Evolutionary conservation across 1,284 basidiomycete species (phyloP), one percentile per base, ranked within the genome.

Genomic region (Rhizoctonia solani): DNA sequence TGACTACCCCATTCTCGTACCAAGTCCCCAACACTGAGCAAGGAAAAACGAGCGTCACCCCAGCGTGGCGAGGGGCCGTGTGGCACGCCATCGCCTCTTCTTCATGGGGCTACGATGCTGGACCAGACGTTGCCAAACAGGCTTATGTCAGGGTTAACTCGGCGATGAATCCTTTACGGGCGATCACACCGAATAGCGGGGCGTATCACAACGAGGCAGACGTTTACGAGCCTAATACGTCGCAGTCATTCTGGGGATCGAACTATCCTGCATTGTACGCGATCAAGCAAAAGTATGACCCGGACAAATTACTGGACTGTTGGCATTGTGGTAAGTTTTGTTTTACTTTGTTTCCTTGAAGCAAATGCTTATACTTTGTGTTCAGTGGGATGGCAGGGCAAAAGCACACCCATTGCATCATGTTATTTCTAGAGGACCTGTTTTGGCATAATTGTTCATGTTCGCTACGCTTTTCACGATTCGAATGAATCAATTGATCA

Each of bases 211-310:
- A 85, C 70, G 84, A 86, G 73, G 83, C 80, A 4, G 83, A 86
- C 72, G 81, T 85, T 1, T 81, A 84, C 56, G 84, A 86, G 72
- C 79, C 80, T 3, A 77, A 85, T 66, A 39, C 27, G 37, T 23
- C 50, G 81, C 79, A 74, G 9, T 75, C 82, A 1, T 86, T 84
- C 73, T 86, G 84, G 84, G 84, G 84, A 1, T 70, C 74, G 0
- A 81, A 86, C 72, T 83, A 86, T 72, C 67, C 74, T 0, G 73
- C 75, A 61, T 74, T 86, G 1, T 74, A 85, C 16, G 67, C 71
- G 11, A 79, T 86, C 69, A 86, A 86, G 76, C 68, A 80, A 70
- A 83, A 83, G 75, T 87, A 85, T 73, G 85, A 86, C 72, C 84
- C 84, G 19, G 69, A 80, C 21, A 77, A 79, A 23, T 72, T 86